Evolutionary conservation across 2,329 filamentous ascomycete species (phyloP), one percentile per base, ranked within the genome.

Genomic region (Aspergillus sergii): DNA sequence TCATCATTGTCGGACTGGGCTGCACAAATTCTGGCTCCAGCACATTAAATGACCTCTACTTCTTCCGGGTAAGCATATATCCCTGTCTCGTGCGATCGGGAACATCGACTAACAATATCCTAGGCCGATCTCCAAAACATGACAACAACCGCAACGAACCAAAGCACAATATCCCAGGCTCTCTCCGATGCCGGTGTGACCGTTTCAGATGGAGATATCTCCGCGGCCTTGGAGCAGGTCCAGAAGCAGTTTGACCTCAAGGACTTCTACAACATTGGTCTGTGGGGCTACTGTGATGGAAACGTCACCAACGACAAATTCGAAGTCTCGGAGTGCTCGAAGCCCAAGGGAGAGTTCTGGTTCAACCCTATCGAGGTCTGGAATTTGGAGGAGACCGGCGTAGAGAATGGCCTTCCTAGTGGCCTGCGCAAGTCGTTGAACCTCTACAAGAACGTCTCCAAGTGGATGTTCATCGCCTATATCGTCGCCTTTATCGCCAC

Each of bases 281-380:
- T 98, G 43, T 96, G 92, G 91, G 91, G 91, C 75, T 97, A 93
- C 85, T 98, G 95, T 86, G 82, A 83, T 62, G 88, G 85, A 59
- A 79, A 84, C 57, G 77, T 83, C 68, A 84, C 85, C 68, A 82
- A 83, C 71, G 82, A 84, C 67, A 82, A 75, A 56, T 84, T 82
- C 68, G 77, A 78, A 19, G 78, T 85, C 68, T 80, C 79, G 50
- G 79, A 85, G 70, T 98, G 94, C 86, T 89, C 88, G 59, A 83
- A 88, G 69, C 84, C 89, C 60, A 82, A 89, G 76, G 89, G 89
- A 71, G 83, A 92, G 80, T 99, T 92, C 88, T 93, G 91, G 71
- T 86, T 89, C 78, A 84, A 90, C 71, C 85, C 88, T 2, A 82
- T 96, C 67, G 87, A 91, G 66, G 84, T 87, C 50, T 90, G 88